Conservation (phyloP, 139 green algal genomes). For the Coelastrella sp. region DNA sequence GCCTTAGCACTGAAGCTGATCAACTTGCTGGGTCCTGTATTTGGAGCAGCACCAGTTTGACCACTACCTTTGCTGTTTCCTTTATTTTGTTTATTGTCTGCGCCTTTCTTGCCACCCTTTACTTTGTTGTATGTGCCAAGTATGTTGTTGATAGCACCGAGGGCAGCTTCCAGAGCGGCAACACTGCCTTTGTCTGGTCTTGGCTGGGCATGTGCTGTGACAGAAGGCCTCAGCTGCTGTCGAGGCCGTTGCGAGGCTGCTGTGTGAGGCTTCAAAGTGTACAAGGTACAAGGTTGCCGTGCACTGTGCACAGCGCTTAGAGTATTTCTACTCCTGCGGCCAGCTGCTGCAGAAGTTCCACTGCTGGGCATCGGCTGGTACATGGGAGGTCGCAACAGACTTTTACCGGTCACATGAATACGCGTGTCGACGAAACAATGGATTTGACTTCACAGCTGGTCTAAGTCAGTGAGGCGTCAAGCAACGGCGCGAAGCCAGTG, state of each 20-base stretch:
- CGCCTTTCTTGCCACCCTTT: not conserved
- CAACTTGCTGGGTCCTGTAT: constrained; percentile 28
- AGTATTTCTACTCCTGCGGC: not conserved
- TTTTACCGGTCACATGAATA: too few relatives aligned
- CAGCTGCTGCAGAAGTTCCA: not conserved
- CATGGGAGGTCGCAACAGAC: too few relatives aligned
- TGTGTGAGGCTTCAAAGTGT: not conserved
- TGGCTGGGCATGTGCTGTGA: not conserved
- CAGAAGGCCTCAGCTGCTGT: not conserved
- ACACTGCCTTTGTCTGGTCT: constrained; percentile 32
- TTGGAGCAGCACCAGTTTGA: not conserved
- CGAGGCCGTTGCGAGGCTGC: not conserved
- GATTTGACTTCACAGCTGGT: too few relatives aligned
- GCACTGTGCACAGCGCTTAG: too few relatives aligned
- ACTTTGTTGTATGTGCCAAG: constrained; percentile 19
- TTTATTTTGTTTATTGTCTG: not conserved
- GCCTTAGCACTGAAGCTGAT: constrained; percentile 41
- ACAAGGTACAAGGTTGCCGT: too few relatives aligned
- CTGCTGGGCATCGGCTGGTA: not conserved
- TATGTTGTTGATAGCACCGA: constrained; percentile 40
- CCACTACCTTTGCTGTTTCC: not conserved
- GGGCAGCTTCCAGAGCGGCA: constrained; percentile 29
- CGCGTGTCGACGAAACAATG: too few relatives aligned
- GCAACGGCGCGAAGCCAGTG: too few relatives aligned
- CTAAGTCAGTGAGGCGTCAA: too few relatives aligned